Evolutionary conservation across 257 asterid genomes (phyloP), one percentile per base, ranked within the genome.

Genomic region (Solanum etuberosum): DNA sequence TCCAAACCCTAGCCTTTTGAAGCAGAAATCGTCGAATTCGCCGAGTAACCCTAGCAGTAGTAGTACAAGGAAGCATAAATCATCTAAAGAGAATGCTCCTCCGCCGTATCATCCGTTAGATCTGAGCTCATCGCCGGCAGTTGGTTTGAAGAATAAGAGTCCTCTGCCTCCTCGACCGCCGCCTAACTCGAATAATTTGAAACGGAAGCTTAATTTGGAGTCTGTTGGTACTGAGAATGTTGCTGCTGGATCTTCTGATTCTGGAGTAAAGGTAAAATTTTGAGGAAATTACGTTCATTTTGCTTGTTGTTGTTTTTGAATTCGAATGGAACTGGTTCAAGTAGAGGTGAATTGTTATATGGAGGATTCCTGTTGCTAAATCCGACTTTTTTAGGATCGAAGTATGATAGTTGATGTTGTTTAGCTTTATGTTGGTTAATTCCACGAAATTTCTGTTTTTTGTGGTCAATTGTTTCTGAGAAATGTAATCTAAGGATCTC

Each of bases 151-250:
- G 91, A 82, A 78, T 85, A 97, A 92, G 91, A 94, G 98, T 81
- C 94, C 98, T 25, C 96, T 97, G 57, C 99, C 98, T 1, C 98
- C 99, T 0, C 93, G 98, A 42, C 99, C 99, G 23, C 98, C 98
- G 48, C 18, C 34, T 25, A 71, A 86, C 13, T 72, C 85, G 37
- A 71, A 86, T 38, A 35, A 73, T 23, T 95, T 94, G 88, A 94
- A 95, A 91, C 93, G 99, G 92, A 95, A 97, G 94, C 98, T 94
- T 90, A 90, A 93, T 83, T 89, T 90, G 57, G 99, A 95, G 86
- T 29, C 97, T 21, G 89, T 86, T 78, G 92, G 89, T 63, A 73
- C 91, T 46, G 98, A 94, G 70, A 91, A 85, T 57, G 82, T 88
- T 16, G 85, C 89, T 31, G 70, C 73, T 27, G 92, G 90, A 72